These are phyloP conservation scores for Senecio squalidus DNA, from an alignment of 140 eudicot species.

Conservation along the genomic window DNA sequence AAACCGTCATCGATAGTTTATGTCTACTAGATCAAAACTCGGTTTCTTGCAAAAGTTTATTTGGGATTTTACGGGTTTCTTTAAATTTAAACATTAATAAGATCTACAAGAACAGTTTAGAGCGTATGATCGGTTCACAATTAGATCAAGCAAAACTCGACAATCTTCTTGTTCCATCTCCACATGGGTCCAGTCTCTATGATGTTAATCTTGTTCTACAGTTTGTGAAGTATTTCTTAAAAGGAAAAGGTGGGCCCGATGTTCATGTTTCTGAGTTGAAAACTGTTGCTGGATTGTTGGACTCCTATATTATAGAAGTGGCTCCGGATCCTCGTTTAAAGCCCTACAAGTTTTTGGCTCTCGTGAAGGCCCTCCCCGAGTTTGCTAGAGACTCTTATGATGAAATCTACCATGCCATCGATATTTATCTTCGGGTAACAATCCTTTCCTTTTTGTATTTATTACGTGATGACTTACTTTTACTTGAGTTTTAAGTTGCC, in stretches of 20 bases:
- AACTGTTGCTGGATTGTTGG: constrained; percentile 53
- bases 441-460: background rate
- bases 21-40: constrained; percentile 39
- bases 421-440: constrained; percentile 72
- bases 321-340: constrained; percentile 86
- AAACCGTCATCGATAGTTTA: constrained; percentile 46
- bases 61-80: constrained; percentile 50
- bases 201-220: constrained; percentile 69
- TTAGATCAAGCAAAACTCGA: constrained; percentile 78
- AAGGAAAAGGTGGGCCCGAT: constrained; percentile 16
- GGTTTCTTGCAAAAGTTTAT: constrained; percentile 52
- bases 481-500: too few species aligned
- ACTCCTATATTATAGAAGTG: constrained; percentile 66
- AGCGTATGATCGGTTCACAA: constrained; percentile 59
- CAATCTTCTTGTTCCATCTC: constrained; percentile 66
- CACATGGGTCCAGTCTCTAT: constrained; percentile 41
- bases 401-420: constrained; percentile 55
- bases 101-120: constrained; percentile 38
- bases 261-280: constrained; percentile 32
- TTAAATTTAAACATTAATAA: constrained; percentile 31
- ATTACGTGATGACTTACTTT: too few species aligned
- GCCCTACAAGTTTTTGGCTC: constrained; percentile 60
- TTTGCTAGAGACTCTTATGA: constrained; percentile 59
- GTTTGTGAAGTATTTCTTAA: constrained; percentile 42
- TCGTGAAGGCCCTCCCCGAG: constrained; percentile 59